Conservation (phyloP, 2,329 filamentous ascomycete genomes). For the Clonostachys chloroleuca region DNA sequence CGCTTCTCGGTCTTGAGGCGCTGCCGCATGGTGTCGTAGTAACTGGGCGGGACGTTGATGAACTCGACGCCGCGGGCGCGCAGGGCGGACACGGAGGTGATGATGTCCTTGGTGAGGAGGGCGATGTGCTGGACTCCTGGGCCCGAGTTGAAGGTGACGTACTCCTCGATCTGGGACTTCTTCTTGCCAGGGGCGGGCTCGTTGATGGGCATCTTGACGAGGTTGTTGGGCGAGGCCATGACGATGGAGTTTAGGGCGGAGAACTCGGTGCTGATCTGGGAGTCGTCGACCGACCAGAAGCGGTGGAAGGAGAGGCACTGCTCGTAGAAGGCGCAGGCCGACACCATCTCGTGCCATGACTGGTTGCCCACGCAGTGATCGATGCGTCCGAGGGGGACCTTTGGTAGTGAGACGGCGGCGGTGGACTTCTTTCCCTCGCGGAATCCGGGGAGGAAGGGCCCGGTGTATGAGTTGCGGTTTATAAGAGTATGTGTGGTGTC, state of each 20-base stretch:
- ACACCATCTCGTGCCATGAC: constrained; percentile 84
- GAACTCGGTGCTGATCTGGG: constrained; percentile 88
- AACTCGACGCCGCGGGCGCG: constrained; percentile 89
- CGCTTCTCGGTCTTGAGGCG: constrained; percentile 63
- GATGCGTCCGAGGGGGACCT: constrained; percentile 67
- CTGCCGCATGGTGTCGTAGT: constrained; percentile 74
- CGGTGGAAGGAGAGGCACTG: constrained; percentile 87
- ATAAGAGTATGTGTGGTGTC: constrained; percentile 94
- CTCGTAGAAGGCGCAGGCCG: constrained; percentile 72
- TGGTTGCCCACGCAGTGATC: constrained; percentile 98
- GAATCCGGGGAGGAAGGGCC: constrained; percentile 82
- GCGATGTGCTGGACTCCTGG: constrained; percentile 93
- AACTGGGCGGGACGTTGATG: constrained; percentile 82
- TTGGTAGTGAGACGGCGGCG: constrained; percentile 45
- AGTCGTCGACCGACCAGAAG: constrained; percentile 96
- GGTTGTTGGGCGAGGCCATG: constrained; percentile 79
- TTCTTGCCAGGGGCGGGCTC: constrained; percentile 88
- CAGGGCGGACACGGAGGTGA: constrained; percentile 70
- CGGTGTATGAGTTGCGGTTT: constrained; percentile 64
- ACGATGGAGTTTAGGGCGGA: constrained; percentile 84
- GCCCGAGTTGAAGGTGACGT: constrained; percentile 84
- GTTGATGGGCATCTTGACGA: constrained; percentile 98
- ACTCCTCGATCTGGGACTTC: constrained; percentile 92
- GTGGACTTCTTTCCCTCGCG: constrained; percentile 42
- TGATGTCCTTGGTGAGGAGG: constrained; percentile 76